Evolutionary conservation across 129 eudicot genomes (phyloP), one percentile per base, ranked within the genome.

Genomic region (Lactuca saligna): DNA sequence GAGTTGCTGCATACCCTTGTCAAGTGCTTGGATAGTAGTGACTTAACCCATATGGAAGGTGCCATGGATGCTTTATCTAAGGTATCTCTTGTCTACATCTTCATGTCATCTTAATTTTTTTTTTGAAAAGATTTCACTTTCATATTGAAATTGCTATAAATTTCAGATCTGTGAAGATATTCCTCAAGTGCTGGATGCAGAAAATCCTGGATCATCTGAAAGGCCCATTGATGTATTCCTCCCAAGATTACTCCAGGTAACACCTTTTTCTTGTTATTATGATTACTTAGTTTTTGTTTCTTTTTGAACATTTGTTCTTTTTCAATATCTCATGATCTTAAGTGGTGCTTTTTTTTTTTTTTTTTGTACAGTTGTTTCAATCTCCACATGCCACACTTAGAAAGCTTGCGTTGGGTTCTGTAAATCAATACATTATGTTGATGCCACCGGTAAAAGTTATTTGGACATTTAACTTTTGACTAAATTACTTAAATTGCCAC

Each of bases 61-160:
- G 99, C 95, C 50, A 93, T 93, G 99, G 99, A 93, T 89, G 99
- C 99, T 76, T 85, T 93, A 79, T 93, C 99, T 31, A 93, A 93
- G 99, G 99, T 87, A 79, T 63, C 56, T 51, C 16, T 37, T 66
- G 2, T 60, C 54, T 55, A 12, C 37, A n/a, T 25, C 20, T 51
- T 42, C 39, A 2, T 56, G 4, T 13, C 37, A 31, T 4, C 60
- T 4, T 57, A 17, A 50, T 7, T 41, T 16, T 66, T 48, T 8
- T 48, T 29, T 58, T 4, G n/a, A 41, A 9, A 48, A 39, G 31
- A 8, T 20, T 62, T 35, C 63, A 38, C 55, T 68, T 61, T 17
- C 56, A 48, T 50, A 72, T 51, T 35, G 34, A 74, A 57, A 49
- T 67, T 63, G 35, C 63, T 61, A 51, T 73, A 39, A 16, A 38